Conservation (phyloP, 495 filamentous ascomycete genomes). For the Aspergillus saccharolyticus region DNA sequence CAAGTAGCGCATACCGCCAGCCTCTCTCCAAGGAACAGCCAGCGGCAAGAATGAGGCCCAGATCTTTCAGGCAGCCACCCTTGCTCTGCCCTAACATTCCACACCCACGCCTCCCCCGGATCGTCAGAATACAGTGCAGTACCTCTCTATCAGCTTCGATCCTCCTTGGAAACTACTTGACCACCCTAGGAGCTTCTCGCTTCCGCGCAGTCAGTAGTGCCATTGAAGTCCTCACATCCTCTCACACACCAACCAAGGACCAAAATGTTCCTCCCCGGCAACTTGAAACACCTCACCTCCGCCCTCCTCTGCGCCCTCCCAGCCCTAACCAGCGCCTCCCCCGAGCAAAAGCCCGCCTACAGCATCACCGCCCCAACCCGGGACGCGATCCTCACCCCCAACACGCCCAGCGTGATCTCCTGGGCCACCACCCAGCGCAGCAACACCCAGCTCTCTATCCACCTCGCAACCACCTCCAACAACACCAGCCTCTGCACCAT, state of each 20-base stretch:
- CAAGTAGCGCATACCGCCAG: background rate
- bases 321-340: background rate
- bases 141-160: no score
- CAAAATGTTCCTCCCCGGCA: background rate
- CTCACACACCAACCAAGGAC: background rate
- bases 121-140: background rate
- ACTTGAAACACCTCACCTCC: background rate
- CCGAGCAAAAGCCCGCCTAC: background rate
- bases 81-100: background rate
- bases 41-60: background rate
- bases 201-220: no score
- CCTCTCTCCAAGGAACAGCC: background rate
- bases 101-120: background rate
- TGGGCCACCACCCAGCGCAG: background rate
- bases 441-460: background rate
- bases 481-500: background rate
- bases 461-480: slow-evolving; percentile 1
- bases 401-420: background rate
- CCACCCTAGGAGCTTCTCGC: no score
- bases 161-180: no score
- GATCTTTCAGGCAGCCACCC: background rate
- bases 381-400: background rate
- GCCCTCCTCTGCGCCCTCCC: background rate
- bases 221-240: no score
- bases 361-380: background rate